Conservation (phyloP, 768 basidiomycete species). For the Stropharia rugosoannulata region DNA sequence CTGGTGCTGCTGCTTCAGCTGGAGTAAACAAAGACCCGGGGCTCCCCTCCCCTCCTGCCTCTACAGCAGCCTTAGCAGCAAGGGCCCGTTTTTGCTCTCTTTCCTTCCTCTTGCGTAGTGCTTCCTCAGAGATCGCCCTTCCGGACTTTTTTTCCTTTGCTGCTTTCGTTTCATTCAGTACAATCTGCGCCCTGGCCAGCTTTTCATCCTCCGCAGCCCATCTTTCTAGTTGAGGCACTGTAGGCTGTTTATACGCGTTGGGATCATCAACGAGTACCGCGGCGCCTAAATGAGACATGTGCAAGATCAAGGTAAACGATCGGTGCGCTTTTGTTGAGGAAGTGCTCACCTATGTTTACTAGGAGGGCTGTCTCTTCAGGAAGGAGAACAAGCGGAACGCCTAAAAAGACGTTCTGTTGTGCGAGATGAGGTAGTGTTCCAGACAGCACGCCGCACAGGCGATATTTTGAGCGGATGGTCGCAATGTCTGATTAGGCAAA, state of each 20-base stretch:
- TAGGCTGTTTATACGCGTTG: slow-evolving; percentile 52
- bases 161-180: slow-evolving; percentile 46
- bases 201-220: slow-evolving; percentile 56
- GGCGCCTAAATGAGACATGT: slow-evolving; percentile 47
- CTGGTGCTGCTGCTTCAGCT: background rate
- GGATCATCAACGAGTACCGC: slow-evolving; percentile 79
- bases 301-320: slow-evolving; percentile 1
- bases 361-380: slow-evolving; percentile 93
- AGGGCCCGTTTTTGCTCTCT: slow-evolving; percentile 46
- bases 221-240: slow-evolving; percentile 39
- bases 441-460: slow-evolving; percentile 79
- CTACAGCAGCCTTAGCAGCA: slow-evolving; percentile 14
- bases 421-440: slow-evolving; percentile 94
- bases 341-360: slow-evolving; percentile 68
- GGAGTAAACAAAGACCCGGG: background rate
- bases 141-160: slow-evolving; percentile 40
- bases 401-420: slow-evolving; percentile 96
- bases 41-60: slow-evolving; percentile 1
- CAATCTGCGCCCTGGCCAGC: slow-evolving; percentile 46
- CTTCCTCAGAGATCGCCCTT: slow-evolving; percentile 57
- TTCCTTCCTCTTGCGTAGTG: slow-evolving; percentile 69
- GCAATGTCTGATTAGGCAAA: slow-evolving; percentile 61
- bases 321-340: background rate
- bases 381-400: slow-evolving; percentile 83
- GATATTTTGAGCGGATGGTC: slow-evolving; percentile 73